A percentile compares a stretch with the other conserved stretches of the same genome.
These are phyloP conservation scores for Dictyostelium intermedium DNA, from an alignment of 78 protist genomes.

Conservation along the genomic window DNA sequence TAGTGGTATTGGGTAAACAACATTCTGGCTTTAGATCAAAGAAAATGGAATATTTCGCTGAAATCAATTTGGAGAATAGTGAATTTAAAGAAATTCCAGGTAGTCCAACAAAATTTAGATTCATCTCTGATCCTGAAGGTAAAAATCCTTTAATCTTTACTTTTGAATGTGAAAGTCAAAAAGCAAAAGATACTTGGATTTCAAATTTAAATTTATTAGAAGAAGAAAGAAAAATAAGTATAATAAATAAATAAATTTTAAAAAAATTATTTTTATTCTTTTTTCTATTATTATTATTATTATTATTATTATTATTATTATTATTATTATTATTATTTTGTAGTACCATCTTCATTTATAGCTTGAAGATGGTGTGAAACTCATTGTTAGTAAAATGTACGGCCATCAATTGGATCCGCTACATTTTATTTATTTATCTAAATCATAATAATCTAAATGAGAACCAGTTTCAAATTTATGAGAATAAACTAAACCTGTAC, in stretches of 20 bases:
- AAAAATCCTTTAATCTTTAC: slow-evolving; percentile 53
- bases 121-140: slow-evolving; percentile 68
- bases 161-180: slow-evolving; percentile 25
- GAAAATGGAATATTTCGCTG: slow-evolving; percentile 31
- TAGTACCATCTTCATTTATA: too few relatives aligned
- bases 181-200: slow-evolving; percentile 41
- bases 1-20: slow-evolving; percentile 39
- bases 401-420: too few relatives aligned
- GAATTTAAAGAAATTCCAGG: slow-evolving; percentile 45
- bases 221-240: slow-evolving; percentile 47
- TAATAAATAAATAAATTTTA: neutral
- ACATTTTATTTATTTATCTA: neutral
- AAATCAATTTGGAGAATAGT: slow-evolving; percentile 33
- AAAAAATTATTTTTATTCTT: neutral
- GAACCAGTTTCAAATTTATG: slow-evolving; percentile 17
- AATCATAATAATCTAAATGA: slow-evolving; percentile 55
- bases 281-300: neutral
- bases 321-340: too few relatives aligned
- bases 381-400: too few relatives aligned
- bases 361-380: too few relatives aligned
- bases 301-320: neutral
- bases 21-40: slow-evolving; percentile 24
- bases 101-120: slow-evolving; percentile 51
- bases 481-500: neutral
- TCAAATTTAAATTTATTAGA: slow-evolving; percentile 33